These are phyloP conservation scores for Nannizzia gypsea DNA, from an alignment of 2,329 filamentous ascomycete species.

Conservation along the genomic window DNA sequence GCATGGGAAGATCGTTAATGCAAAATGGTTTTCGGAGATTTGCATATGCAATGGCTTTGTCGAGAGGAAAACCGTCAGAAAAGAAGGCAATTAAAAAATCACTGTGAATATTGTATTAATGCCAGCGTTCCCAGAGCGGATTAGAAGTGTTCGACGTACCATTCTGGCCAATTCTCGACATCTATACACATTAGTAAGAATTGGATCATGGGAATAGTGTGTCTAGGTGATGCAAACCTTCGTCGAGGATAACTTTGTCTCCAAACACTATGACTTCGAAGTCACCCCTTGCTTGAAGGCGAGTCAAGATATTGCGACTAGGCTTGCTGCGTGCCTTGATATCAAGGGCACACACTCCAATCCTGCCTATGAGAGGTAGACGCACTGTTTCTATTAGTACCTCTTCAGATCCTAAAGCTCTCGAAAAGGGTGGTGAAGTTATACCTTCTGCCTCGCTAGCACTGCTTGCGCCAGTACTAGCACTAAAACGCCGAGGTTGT, in stretches of 20 bases:
- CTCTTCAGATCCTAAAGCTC: neutral
- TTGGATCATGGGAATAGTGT: neutral
- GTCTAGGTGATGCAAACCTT: slow-evolving; percentile 42
- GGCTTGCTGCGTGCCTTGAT: slow-evolving; percentile 94
- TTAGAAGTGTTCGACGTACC: slow-evolving; percentile 37
- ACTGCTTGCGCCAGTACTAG: slow-evolving; percentile 69
- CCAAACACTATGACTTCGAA: slow-evolving; percentile 98
- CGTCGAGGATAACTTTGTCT: slow-evolving; percentile 95
- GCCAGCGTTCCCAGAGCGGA: neutral
- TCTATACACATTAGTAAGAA: slow-evolving; percentile 34
- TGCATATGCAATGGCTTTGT: slow-evolving; percentile 94
- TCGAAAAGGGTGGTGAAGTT: slow-evolving; percentile 16
- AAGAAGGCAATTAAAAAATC: slow-evolving; percentile 98
- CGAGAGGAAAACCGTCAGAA: slow-evolving; percentile 89
- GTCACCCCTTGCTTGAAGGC: slow-evolving; percentile 76
- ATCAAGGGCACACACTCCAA: slow-evolving; percentile 91
- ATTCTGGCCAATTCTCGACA: slow-evolving; percentile 91
- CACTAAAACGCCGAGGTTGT: slow-evolving; percentile 64
- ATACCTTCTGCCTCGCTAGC: slow-evolving; percentile 51
- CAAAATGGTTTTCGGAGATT: slow-evolving; percentile 90
- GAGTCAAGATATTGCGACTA: slow-evolving; percentile 88
- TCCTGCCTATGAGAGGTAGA: slow-evolving; percentile 45
- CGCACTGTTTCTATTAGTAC: slow-evolving; percentile 12
- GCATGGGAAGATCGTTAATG: slow-evolving; percentile 95
- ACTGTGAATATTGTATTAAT: slow-evolving; percentile 23